These are phyloP conservation scores for Acanthamoeba divionensis DNA, from an alignment of 208 protist species.

Conservation along the genomic window DNA sequence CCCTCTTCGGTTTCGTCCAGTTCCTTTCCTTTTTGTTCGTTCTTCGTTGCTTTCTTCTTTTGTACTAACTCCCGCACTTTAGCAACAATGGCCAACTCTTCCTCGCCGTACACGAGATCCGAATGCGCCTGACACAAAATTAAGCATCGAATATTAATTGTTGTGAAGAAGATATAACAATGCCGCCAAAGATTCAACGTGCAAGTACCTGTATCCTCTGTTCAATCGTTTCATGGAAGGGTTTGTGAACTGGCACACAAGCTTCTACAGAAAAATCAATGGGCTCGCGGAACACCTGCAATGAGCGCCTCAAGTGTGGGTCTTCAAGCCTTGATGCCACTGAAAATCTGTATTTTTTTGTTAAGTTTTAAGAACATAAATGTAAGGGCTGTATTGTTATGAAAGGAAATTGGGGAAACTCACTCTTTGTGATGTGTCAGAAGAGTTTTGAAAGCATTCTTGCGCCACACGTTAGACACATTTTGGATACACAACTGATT, in stretches of 20 bases:
- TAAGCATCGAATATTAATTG: neutral
- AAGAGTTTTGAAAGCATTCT: slow-evolving; percentile 81
- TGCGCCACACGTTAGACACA: slow-evolving; percentile 87
- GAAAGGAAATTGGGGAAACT: too few relatives aligned
- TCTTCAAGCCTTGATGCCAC: slow-evolving; percentile 38
- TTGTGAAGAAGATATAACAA: too few relatives aligned
- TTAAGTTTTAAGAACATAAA: too few relatives aligned
- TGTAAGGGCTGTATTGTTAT: too few relatives aligned
- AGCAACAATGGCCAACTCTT: slow-evolving; percentile 31
- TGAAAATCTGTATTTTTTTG: neutral
- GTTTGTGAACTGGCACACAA: slow-evolving; percentile 41
- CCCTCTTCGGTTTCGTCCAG: slow-evolving; percentile 67
- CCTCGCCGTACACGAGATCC: slow-evolving; percentile 49
- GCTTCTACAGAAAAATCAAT: slow-evolving; percentile 64
- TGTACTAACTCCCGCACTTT: slow-evolving; percentile 38
- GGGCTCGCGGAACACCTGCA: slow-evolving; percentile 60
- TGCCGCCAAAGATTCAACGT: neutral
- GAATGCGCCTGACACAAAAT: neutral
- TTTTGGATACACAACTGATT: slow-evolving; percentile 88
- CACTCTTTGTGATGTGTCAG: neutral
- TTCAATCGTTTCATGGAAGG: slow-evolving; percentile 51
- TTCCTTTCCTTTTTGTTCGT: neutral
- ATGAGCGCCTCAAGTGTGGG: neutral
- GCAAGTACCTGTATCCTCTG: neutral
- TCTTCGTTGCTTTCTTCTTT: slow-evolving; percentile 36